Evolutionary conservation across 371 early-diverging fungal genomes (phyloP).

Genomic region (Umbelopsis sp.): DNA sequence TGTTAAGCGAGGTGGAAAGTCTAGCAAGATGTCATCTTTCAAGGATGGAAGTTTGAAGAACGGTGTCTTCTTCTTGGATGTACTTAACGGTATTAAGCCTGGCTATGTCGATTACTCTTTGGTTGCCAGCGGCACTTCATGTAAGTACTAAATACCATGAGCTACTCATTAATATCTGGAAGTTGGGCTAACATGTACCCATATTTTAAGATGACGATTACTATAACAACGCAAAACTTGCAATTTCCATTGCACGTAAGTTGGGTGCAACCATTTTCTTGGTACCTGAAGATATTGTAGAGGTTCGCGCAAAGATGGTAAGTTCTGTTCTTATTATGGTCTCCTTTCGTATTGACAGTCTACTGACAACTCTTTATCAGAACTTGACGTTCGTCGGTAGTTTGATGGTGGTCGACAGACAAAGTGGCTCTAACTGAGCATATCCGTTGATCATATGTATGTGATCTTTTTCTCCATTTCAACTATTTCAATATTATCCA

Average conservation of each 20-base stretch:
- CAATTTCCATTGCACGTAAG: slow-evolving; percentile 97
- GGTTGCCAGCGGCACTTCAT: slow-evolving; percentile 72
- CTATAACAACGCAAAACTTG: slow-evolving; percentile 91
- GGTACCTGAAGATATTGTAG: slow-evolving; percentile 96
- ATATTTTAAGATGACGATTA: slow-evolving; percentile 74
- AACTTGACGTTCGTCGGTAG: slow-evolving; percentile 91
- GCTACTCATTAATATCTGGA: neutral
- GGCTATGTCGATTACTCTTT: slow-evolving; percentile 90
- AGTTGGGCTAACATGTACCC: neutral
- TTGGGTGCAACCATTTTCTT: slow-evolving; percentile 98
- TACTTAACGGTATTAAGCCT: slow-evolving; percentile 89
- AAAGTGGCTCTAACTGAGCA: slow-evolving; percentile 16
- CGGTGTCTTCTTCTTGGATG: slow-evolving; percentile 87
- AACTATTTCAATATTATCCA: neutral
- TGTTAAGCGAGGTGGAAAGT: slow-evolving; percentile 70
- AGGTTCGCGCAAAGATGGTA: slow-evolving; percentile 90
- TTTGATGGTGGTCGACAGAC: slow-evolving; percentile 76
- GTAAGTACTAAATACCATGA: slow-evolving; percentile 17
- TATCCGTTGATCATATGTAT: neutral
- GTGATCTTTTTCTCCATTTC: neutral
- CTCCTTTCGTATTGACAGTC: neutral
- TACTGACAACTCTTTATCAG: slow-evolving; percentile 31
- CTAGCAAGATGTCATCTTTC: slow-evolving; percentile 76
- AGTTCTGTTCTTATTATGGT: slow-evolving; percentile 27
- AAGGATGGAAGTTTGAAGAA: slow-evolving; percentile 78